Conservation (phyloP, 352 stramenopile genomes). For the Discostella stelligera region DNA sequence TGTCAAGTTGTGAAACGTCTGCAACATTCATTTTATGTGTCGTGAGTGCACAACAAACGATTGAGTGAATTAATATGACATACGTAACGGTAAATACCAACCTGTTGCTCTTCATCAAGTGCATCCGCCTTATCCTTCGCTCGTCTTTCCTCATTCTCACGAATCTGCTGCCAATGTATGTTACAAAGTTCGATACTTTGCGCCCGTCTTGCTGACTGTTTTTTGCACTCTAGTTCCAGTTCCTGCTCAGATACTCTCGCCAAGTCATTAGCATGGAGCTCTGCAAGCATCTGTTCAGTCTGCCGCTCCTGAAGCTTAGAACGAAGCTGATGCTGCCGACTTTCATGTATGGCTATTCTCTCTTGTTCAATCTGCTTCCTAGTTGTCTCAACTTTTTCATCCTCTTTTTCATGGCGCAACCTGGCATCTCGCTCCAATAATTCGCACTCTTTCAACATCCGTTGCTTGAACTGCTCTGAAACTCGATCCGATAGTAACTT, state of each 20-base stretch:
- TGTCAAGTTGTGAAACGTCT: slow-evolving; percentile 39
- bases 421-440: slow-evolving; percentile 50
- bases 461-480: slow-evolving; percentile 39
- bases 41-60: no score
- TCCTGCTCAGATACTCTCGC: slow-evolving; percentile 28
- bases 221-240: slow-evolving; percentile 26
- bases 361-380: slow-evolving; percentile 37
- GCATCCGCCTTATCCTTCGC: slow-evolving; percentile 15
- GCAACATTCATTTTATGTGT: neutral
- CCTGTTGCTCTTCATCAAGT: slow-evolving; percentile 39
- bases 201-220: slow-evolving; percentile 40
- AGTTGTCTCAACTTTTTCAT: slow-evolving; percentile 33
- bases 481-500: slow-evolving; percentile 44
- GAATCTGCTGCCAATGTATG: slow-evolving; percentile 38
- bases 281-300: slow-evolving; percentile 31
- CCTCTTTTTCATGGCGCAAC: slow-evolving; percentile 43
- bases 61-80: no score
- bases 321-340: slow-evolving; percentile 38
- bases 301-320: slow-evolving; percentile 38
- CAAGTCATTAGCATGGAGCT: slow-evolving; percentile 40
- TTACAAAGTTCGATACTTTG: slow-evolving; percentile 36
- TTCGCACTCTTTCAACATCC: slow-evolving; percentile 41
- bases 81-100: neutral
- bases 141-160: slow-evolving; percentile 33
- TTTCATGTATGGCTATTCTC: slow-evolving; percentile 39